Evolutionary conservation across 2,329 filamentous ascomycete genomes (phyloP).

Genomic region (Shiraia sp.): DNA sequence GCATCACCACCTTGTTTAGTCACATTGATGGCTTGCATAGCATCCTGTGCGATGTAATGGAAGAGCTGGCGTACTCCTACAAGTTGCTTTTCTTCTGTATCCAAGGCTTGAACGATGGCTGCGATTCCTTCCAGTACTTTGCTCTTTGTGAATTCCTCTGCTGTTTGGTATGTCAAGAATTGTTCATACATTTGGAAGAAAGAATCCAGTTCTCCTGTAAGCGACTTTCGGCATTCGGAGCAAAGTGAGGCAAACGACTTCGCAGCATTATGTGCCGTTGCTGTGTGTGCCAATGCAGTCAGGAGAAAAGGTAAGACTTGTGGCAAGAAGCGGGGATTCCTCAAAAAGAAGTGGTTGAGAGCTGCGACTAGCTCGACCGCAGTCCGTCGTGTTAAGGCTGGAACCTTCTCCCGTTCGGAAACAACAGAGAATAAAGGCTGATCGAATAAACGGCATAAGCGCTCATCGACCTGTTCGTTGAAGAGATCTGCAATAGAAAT

Average conservation of each 20-base stretch:
- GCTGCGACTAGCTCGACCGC: constrained; percentile 71
- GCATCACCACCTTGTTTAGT: constrained; percentile 39
- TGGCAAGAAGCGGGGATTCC: constrained; percentile 68
- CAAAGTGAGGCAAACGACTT: constrained; percentile 76
- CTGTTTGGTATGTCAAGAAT: constrained; percentile 61
- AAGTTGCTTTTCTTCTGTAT: constrained; percentile 60
- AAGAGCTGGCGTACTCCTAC: constrained; percentile 62
- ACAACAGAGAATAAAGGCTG: constrained; percentile 61
- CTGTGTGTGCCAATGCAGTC: constrained; percentile 64
- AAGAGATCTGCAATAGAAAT: constrained; percentile 69
- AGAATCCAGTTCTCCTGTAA: constrained; percentile 68
- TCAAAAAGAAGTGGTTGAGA: constrained; percentile 77
- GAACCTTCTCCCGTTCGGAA: constrained; percentile 54
- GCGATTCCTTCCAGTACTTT: constrained; percentile 74
- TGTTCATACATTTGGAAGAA: constrained; percentile 73
- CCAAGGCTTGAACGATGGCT: constrained; percentile 73
- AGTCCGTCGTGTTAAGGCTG: constrained; percentile 67
- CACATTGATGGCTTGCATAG: constrained; percentile 45
- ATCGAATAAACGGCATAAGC: constrained; percentile 65
- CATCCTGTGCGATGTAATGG: constrained; percentile 64
- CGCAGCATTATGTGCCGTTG: constrained; percentile 69
- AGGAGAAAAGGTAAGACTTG: constrained; percentile 76
- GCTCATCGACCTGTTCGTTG: constrained; percentile 61
- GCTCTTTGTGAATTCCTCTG: constrained; percentile 73
- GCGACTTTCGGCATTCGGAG: constrained; percentile 70